Evolutionary conservation across 768 basidiomycete species (phyloP), one percentile per base, ranked within the genome.

Genomic region (Pleurotus salmoneostramineus): DNA sequence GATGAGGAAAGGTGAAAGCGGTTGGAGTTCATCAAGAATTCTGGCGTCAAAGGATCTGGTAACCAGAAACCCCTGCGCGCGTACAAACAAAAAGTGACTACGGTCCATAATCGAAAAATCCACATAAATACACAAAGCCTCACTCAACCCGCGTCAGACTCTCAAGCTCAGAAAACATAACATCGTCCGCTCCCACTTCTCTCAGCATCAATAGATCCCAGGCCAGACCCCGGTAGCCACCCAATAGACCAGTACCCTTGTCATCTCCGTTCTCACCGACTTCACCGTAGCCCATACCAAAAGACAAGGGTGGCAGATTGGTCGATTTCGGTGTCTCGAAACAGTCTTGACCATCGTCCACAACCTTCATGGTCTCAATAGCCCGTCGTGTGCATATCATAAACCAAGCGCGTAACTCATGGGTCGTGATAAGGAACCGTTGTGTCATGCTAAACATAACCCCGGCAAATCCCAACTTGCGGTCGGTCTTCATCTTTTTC

Each of bases 201-300:
- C 84, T 76, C 66, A 81, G 73, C 81, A 89, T 81, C 73, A 92
- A 72, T 63, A 92, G 70, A 32, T 87, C 83, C 85, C 86, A 88
- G 40, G 85, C 77, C 33, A 85, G 76, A 55, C 88, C 89, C 60
- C 86, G 83, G 66, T 87, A 80, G 6, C 87, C 87, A 55, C 85
- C 89, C 34, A 92, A 74, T 56, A 93, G 69, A 2, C 91, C 91
- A 15, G 83, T 87, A 5, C 92, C 92, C 60, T 78, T 84, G 68
- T 93, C 90, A 48, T 79, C 72, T 7, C 76, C 75, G 14, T 70
- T 80, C 63, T 91, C 88, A 6, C 83, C 84, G 44, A 82, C 78
- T 66, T 92, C 92, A 1, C 87, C 83, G 64, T 88, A 92, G 11
- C 89, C 91, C 81, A 93, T 89, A n/a, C 91, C 91, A 67, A 92